phyloP scores from a whole-genome alignment of 169 alveolate genomes.

The Plasmodium gonderi region DNA sequence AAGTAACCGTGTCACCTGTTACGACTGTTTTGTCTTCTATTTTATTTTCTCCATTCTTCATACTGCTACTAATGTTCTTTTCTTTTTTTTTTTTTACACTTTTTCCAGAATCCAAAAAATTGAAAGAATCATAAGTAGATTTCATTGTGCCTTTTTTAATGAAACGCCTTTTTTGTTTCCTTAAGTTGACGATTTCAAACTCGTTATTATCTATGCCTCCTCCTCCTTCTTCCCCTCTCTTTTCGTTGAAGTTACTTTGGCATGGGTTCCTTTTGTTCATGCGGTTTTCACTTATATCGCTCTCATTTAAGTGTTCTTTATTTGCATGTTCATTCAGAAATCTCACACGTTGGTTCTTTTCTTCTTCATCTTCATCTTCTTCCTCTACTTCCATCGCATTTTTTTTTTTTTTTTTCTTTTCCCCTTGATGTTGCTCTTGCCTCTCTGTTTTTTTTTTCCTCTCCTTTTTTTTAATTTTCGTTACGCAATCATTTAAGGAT shows the following conservation, averaged over 20 bases:
- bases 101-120: constrained; percentile 15
- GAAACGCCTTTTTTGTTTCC: constrained; percentile 16
- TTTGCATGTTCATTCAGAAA: background rate
- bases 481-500: background rate
- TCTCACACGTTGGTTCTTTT: background rate
- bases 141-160: background rate
- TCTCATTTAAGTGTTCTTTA: background rate
- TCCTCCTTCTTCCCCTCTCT: background rate
- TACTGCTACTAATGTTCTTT: background rate
- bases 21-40: background rate
- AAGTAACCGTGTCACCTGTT: constrained; percentile 5
- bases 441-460: background rate
- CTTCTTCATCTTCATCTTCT: background rate
- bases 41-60: background rate
- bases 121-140: constrained; percentile 37
- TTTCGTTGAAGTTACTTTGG: background rate
- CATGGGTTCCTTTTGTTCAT: background rate
- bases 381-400: background rate
- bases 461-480: background rate
- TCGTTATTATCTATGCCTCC: background rate
- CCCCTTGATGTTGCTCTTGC: background rate
- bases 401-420: background rate
- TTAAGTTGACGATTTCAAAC: background rate
- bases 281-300: background rate
- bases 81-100: constrained; percentile 21